Evolutionary conservation across 2,329 filamentous ascomycete genomes (phyloP), one percentile per base, ranked within the genome.

Genomic region (Hyphodiscus sp.): DNA sequence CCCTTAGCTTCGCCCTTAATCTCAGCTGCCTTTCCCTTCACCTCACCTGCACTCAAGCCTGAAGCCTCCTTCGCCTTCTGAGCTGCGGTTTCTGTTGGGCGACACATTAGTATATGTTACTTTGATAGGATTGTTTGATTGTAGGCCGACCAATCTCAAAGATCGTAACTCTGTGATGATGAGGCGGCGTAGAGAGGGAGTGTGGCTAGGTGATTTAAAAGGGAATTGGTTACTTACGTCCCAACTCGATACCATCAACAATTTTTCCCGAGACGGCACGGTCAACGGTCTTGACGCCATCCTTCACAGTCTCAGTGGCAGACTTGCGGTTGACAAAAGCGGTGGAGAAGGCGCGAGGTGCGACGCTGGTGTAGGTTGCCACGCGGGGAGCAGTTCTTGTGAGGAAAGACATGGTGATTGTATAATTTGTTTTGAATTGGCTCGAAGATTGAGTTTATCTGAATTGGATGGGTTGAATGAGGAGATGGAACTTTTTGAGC

Each of bases 251-350:
- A 16, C 80, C 81, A 41, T 81, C 78, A 26, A 84, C 78, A 18
- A 86, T 65, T 65, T 82, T 84, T 65, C 82, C 77, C 55, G 78
- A 77, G 43, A 86, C 79, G 48, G 71, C 74, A 29, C 80, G 74
- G 70, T 86, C 80, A 6, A 83, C 79, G 6, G 70, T 71, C 69
- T 85, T 82, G 53, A 80, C 68, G 2, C 75, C 75, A 57, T 85
- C 81, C 69, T 84, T 86, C 61, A 79, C 76, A 0, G 74, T 61
- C 53, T 84, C 79, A 49, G 76, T 71, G 2, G 75, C 70, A 10
- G 74, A 71, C 70, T 81, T 82, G 46, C 72, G 72, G 9, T 69
- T 60, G 1, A 68, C 66, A 10, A 73, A 58, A 49, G 71, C 73
- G 13, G 76, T 77, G 55, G 74, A 76, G 69, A 84, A 83, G 50